Evolutionary conservation across 2,329 filamentous ascomycete genomes (phyloP).

Genomic region (Periglandula ipomoeae): DNA sequence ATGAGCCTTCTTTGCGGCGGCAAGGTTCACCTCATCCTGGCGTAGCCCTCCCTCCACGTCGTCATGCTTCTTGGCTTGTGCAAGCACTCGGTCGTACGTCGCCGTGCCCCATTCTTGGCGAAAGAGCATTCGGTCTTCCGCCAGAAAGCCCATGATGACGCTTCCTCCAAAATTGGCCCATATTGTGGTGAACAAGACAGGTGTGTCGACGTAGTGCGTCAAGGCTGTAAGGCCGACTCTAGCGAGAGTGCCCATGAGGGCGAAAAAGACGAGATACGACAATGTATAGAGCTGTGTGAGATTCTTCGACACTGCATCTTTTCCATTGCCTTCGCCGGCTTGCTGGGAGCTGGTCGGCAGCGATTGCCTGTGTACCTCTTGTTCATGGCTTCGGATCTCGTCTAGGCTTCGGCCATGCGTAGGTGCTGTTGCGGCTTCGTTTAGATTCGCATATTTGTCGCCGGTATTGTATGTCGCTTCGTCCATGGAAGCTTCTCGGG

Average conservation of each 20-base stretch:
- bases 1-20: conserved; percentile 47
- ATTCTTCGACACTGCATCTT: conserved; percentile 32
- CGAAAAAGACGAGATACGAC: conserved; percentile 78
- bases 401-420: conserved; percentile 12
- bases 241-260: conserved; percentile 74
- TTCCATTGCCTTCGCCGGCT: conserved; percentile 4
- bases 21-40: conserved; percentile 23
- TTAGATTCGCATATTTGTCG: conserved; percentile 30
- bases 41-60: conserved; percentile 27
- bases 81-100: conserved; percentile 27
- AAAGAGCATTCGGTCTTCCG: conserved; percentile 71
- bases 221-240: conserved; percentile 72
- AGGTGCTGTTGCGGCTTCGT: conserved; percentile 26
- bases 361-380: conserved; percentile 6
- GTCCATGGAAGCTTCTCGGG: not conserved
- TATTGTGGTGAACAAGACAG: conserved; percentile 62
- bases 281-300: conserved; percentile 59
- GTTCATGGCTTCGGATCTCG: conserved; percentile 8
- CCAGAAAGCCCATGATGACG: conserved; percentile 75
- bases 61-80: conserved; percentile 18
- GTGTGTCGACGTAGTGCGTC: conserved; percentile 69
- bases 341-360: conserved; percentile 8
- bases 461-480: conserved; percentile 10
- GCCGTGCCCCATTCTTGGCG: conserved; percentile 52
- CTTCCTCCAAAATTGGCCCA: conserved; percentile 87